Percentiles rank a stretch among this genome's conserved stretches.
Evolutionary conservation across 306 rosid species (phyloP).

Genomic region (Sindora glabra): DNA sequence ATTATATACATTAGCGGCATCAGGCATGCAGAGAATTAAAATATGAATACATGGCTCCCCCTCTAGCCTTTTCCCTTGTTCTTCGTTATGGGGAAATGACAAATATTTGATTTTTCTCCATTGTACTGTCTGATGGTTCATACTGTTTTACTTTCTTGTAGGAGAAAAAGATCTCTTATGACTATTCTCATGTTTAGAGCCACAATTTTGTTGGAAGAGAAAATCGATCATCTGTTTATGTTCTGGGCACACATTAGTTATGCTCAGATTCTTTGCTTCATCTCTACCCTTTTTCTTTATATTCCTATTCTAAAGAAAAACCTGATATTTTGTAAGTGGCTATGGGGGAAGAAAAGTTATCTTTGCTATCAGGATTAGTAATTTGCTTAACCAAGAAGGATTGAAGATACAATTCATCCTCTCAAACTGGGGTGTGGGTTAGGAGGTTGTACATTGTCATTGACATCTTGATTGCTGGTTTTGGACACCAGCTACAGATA

Average conservation of each 20-base stretch:
- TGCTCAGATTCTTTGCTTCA: too few species aligned
- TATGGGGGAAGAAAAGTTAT: neutral
- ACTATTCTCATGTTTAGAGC: neutral
- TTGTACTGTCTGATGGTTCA: neutral
- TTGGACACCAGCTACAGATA: neutral
- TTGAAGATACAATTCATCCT: neutral
- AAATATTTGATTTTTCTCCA: neutral
- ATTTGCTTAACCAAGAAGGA: neutral
- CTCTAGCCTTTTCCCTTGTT: neutral
- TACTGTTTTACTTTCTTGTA: neutral
- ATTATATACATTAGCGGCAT: constrained; percentile 4
- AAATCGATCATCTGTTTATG: neutral
- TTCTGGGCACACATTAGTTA: too few species aligned
- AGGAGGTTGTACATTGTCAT: neutral
- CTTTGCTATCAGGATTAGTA: neutral
- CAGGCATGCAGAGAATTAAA: neutral
- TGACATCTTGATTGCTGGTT: neutral
- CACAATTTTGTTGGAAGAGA: neutral
- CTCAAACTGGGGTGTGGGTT: neutral
- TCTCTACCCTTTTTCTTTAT: too few species aligned
- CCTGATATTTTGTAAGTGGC: too few species aligned
- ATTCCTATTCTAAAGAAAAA: too few species aligned
- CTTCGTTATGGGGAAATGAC: neutral
- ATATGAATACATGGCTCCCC: neutral
- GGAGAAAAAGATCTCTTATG: neutral